Evolutionary conservation across 2,329 filamentous ascomycete genomes (phyloP), one percentile per base, ranked within the genome.

Genomic region (Penicillium sp.): DNA sequence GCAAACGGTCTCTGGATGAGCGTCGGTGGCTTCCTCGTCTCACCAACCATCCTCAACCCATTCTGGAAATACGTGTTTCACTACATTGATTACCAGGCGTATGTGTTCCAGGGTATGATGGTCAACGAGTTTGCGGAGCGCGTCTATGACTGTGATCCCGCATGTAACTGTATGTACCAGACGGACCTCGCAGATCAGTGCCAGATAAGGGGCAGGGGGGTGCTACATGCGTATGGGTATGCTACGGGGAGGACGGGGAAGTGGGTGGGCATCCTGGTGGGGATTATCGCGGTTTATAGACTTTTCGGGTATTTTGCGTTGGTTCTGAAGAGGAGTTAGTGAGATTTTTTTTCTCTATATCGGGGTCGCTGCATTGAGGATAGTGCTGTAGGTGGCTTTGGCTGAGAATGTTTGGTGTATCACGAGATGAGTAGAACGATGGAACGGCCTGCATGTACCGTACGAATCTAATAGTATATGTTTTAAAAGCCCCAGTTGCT

Each of bases 101-200:
- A 93, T 69, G 92, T 96, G 3, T 96, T 96, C 73, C 87, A 94
- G 72, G 92, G 91, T 15, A 95, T 96, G 92, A 95, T 96, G 91
- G 88, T 94, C 57, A 96, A 95, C 71, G 91, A 96, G 78, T 95
- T 96, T 74, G 80, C 81, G 1, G 67, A 84, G 19, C 82, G 91
- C 15, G 83, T 80, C 3, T 96, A 91, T 74, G 74, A 77, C 3
- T 94, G 91, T 72, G 77, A 82, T 65, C 64, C 72, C 0, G 76
- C 76, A 0, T 92, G 87, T 68, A 82, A 83, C 46, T 96, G 92
- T 79, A 90, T 91, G 86, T 95, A 90, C 75, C 76, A 83, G 44
- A 89, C 85, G 6, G 82, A 84, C 64, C 73, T 93, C 61, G 84
- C 84, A 46, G 72, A 80, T 35, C 77, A 90, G 73, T 93, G 92